These are phyloP conservation scores for Trichoderma endophyticum DNA, from an alignment of 2,329 filamentous ascomycete genomes.

Conservation along the genomic window DNA sequence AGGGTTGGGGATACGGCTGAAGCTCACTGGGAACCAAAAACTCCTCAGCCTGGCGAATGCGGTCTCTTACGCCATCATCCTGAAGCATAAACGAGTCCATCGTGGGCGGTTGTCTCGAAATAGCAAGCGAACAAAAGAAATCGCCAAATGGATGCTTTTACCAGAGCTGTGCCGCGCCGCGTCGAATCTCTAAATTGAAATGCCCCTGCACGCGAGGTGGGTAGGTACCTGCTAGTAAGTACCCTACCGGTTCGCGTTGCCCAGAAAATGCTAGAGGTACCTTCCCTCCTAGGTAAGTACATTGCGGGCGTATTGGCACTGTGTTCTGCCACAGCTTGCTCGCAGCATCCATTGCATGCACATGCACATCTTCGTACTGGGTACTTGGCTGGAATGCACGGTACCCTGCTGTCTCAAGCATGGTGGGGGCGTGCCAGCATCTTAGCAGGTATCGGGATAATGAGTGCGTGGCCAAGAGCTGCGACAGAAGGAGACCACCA, in stretches of 20 bases:
- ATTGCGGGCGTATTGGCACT: neutral
- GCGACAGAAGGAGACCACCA: constrained; percentile 12
- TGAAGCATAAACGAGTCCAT: constrained; percentile 76
- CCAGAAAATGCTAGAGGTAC: neutral
- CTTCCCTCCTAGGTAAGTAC: neutral
- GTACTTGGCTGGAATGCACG: neutral
- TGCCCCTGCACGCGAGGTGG: neutral
- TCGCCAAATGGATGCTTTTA: neutral
- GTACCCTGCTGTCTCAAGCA: neutral
- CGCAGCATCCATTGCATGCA: neutral
- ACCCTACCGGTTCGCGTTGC: neutral
- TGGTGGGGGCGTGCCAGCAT: constrained; percentile 6
- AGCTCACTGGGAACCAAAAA: constrained; percentile 84
- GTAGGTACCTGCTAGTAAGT: neutral
- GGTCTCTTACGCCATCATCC: constrained; percentile 81
- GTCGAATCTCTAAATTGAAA: neutral
- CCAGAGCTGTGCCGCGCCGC: neutral
- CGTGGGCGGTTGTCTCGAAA: constrained; percentile 23
- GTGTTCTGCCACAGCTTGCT: neutral
- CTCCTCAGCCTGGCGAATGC: constrained; percentile 82
- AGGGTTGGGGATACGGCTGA: neutral
- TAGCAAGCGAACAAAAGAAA: neutral
- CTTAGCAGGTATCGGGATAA: constrained; percentile 1
- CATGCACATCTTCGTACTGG: neutral
- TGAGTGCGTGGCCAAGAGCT: constrained; percentile 13